Conservation (phyloP, 192 early-diverging fungal genomes). For the Cetraspora pellucida region DNA sequence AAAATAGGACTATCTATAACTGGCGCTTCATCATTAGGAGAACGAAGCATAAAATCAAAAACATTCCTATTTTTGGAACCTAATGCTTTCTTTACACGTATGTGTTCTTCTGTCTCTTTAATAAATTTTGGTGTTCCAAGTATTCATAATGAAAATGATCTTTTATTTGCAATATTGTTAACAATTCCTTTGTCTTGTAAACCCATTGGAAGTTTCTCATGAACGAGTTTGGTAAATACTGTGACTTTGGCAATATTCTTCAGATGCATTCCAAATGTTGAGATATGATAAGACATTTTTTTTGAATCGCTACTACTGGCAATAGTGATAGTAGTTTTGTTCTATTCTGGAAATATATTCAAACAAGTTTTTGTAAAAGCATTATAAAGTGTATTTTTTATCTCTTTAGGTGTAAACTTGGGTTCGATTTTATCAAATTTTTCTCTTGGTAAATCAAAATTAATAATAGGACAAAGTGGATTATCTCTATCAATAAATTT, state of each 20-base stretch:
- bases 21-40: constrained; percentile 11
- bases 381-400: background rate
- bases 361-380: background rate
- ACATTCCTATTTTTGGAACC: background rate
- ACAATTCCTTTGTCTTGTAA: background rate
- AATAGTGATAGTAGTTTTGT: background rate
- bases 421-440: background rate
- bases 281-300: background rate
- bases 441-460: constrained; percentile 16
- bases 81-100: constrained; percentile 17
- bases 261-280: background rate
- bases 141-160: background rate
- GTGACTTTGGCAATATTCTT: background rate
- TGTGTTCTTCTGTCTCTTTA: background rate
- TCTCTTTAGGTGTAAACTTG: constrained; percentile 6
- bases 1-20: constrained; percentile 21
- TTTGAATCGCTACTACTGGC: background rate
- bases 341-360: background rate
- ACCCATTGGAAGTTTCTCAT: background rate
- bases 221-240: background rate
- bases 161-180: background rate
- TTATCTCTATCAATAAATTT: constrained; percentile 19
- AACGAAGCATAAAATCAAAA: constrained; percentile 17
- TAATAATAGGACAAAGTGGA: background rate
- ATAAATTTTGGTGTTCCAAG: constrained; percentile 2